Evolutionary conservation across 2,329 filamentous ascomycete species (phyloP), one percentile per base, ranked within the genome.

Genomic region (Alternaria sp.): DNA sequence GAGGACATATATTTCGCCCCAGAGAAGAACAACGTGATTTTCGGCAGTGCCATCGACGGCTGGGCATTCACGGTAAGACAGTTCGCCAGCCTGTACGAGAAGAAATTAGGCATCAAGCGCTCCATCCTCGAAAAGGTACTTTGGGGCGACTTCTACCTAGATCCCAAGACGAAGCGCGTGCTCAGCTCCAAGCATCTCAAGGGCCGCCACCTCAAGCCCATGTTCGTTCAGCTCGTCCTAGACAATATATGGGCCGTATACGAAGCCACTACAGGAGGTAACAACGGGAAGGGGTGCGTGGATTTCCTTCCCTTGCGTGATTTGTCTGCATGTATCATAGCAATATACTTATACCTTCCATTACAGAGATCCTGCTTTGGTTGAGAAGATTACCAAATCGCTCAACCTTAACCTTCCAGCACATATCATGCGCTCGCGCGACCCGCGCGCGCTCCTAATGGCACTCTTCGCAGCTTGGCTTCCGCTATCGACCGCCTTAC

Each of bases 11-110:
- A 99, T 80, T 99, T 99, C 81, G 93, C 96, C 1, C 96, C 96
- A 0, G 96, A 99, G 77, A 97, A 95, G 81, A 97, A 97, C 80
- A 99, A 99, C 76, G 96, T 99, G 79, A 98, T 99, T 67, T 99
- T 99, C 79, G 93, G 93, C 83, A 98, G 95, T 78, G 96, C 96
- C 63, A 91, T 97, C 60, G 96, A 99, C 77, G 96, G 96, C n/a
- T 99, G 96, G 96, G 96, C 96, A 3, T 99, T 99, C 74, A 99
- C 96, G 0, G 90, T 97, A 53, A 89, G 93, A 54, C 96, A 99
- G 74, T 99, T 99, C 77, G 94, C 96, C 17, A 88, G 88, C 40
- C 83, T 98, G 26, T 99, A 98, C 76, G 95, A 98, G 81, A 97
- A 94, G 84, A 99, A 99, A 80, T 87, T 99, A 7, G 95, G 96